Percentiles rank a stretch among this genome's conserved stretches.
Conservation (phyloP, 208 protist genomes). For the Crithidia mellificae region DNA sequence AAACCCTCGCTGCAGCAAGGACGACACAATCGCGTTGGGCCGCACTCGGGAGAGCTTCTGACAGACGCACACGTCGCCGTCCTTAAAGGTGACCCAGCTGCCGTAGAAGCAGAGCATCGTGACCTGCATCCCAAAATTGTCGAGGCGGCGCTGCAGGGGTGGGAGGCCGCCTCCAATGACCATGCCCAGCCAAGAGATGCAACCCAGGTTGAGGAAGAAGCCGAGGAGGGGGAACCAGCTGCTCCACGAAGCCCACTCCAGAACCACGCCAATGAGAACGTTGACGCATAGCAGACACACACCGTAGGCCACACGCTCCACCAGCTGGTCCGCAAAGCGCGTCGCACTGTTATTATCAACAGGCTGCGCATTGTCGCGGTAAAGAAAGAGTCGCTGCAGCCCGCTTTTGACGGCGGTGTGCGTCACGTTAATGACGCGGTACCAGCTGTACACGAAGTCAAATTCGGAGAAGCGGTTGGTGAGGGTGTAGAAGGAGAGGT, state of each 20-base stretch:
- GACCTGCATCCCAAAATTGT: not conserved
- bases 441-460: constrained; percentile 20
- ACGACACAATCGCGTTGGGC: not conserved
- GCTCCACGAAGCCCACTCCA: constrained; percentile 21
- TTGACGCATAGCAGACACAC: constrained; percentile 25
- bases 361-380: no score
- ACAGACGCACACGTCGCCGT: constrained; percentile 12
- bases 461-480: constrained; percentile 8
- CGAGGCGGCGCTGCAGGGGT: not conserved
- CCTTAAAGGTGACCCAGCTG: constrained; percentile 9
- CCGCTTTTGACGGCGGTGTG: not conserved
- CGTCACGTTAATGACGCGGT: constrained; percentile 5
- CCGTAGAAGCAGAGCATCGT: constrained; percentile 28
- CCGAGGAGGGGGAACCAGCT: constrained; percentile 13
- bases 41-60: constrained; percentile 2
- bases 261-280: constrained; percentile 13
- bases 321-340: no score
- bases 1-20: not conserved
- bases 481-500: constrained; percentile 18
- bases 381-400: constrained; percentile 16
- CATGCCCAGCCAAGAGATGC: constrained; percentile 4
- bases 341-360: no score
- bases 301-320: constrained; percentile 16
- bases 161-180: constrained; percentile 6
- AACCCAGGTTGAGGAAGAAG: constrained; percentile 6